Base-by-base conservation (phyloP, 108 stramenopile species). In the Epipyxis sp. region DNA sequence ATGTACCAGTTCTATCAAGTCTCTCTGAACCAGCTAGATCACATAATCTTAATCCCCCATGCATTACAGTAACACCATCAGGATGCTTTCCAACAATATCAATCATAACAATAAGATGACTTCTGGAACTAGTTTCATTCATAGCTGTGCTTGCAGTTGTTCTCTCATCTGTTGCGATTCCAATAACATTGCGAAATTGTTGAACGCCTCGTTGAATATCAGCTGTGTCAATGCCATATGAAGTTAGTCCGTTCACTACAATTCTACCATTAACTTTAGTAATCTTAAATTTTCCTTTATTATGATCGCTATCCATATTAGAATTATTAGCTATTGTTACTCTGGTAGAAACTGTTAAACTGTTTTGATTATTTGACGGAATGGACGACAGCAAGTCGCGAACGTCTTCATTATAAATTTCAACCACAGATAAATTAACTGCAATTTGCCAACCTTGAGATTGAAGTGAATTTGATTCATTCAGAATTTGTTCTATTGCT, bases 391-490 rank as follows among this genome's bases (percentile, higher is more conserved):
- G 80, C 44, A 92, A 81, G 79, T 92, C 91, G 6, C 77, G 44
- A 6, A 92, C 77, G 40, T 81, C 85, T 69, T 92, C 90, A 37
- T 82, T 89, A 81, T 92, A 90, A 30, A 92, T 78, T 77, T 92
- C 91, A 3, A 90, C 74, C 85, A 90, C n/a, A 25, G 79, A 79
- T 0, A 59, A 74, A 3, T 29, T 6, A 27, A 74, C 10, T 20
- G 40, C 13, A 13, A 74, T 39, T 13, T 74, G 6, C 71, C 71
- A 74, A 29, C 71, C 71, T 3, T 3, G 20, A 34, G 27, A 29
- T 20, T 13, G 6, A 39, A 74, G 37, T 3, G 6, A 6, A 57
- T 30, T 13, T 29, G 50, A 29, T 27, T 74, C 3, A 37, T 6
- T 10, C 46, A 74, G 27, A 13, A 74, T 13, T 46, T 54, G 32